Percentiles rank a stretch among this genome's conserved stretches.
Conservation (phyloP, 495 filamentous ascomycete genomes). For the Pseudotulostoma volvatum region DNA sequence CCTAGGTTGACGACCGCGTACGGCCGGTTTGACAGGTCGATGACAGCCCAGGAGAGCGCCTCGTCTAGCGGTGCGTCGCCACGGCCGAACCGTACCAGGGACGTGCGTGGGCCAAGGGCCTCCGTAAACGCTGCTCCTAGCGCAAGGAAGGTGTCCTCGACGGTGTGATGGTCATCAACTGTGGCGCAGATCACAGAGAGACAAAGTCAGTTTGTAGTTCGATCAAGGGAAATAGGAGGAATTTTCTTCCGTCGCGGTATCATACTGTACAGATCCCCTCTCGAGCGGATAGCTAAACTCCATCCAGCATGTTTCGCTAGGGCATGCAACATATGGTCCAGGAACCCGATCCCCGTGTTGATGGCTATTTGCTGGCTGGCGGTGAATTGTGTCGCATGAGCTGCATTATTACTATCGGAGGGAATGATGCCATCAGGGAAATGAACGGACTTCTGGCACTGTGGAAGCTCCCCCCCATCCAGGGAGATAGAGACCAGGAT, state of each 20-base stretch:
- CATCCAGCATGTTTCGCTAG: constrained; percentile 90
- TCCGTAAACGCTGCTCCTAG: constrained; percentile 70
- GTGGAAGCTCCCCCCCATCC: constrained; percentile 57
- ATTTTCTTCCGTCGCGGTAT: too few species aligned
- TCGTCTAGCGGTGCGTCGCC: constrained; percentile 91
- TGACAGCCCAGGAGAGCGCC: constrained; percentile 80
- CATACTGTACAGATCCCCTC: constrained; percentile 81
- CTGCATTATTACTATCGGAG: constrained; percentile 53
- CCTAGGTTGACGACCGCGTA: constrained; percentile 68
- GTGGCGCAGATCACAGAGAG: background rate
- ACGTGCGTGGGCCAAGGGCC: constrained; percentile 57
- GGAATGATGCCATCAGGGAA: constrained; percentile 45
- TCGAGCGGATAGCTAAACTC: constrained; percentile 65
- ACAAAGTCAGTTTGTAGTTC: constrained; percentile 1
- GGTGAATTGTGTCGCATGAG: constrained; percentile 69
- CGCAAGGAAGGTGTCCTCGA: constrained; percentile 88
- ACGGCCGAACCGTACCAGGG: constrained; percentile 75
- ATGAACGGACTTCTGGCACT: constrained; percentile 31
- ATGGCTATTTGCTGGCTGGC: constrained; percentile 71
- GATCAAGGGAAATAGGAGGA: constrained; percentile 7
- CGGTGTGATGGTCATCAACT: constrained; percentile 98
- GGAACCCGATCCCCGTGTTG: constrained; percentile 91
- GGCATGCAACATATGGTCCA: constrained; percentile 98
- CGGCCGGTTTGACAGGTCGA: constrained; percentile 85
- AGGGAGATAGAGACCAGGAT: constrained; percentile 82